Conservation (phyloP, 108 stramenopile genomes). For the Tribonema minus region DNA sequence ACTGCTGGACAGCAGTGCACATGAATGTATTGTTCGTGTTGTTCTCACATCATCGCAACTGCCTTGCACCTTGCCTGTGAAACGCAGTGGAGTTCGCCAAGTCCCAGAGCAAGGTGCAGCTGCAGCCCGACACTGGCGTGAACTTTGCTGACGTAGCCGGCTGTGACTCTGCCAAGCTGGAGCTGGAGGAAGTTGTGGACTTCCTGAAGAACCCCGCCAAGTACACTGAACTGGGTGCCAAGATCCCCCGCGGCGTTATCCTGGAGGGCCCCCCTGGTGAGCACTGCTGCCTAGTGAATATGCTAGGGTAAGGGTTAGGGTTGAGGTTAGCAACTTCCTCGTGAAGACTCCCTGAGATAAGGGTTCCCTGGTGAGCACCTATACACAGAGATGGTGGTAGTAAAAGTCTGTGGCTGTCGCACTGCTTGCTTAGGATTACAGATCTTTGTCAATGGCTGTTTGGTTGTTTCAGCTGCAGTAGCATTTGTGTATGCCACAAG, state of each 20-base stretch:
- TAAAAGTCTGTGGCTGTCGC: too few species aligned
- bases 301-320: too few species aligned
- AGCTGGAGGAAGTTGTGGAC: slow-evolving; percentile 95
- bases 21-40: too few species aligned
- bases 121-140: slow-evolving; percentile 52
- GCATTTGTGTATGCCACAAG: too few species aligned
- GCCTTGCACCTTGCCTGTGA: background rate
- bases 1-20: too few species aligned
- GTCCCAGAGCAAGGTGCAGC: slow-evolving; percentile 68
- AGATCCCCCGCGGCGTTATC: slow-evolving; percentile 55
- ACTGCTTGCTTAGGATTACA: background rate
- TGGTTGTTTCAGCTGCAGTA: too few species aligned
- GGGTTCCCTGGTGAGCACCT: too few species aligned
- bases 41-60: background rate
- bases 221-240: slow-evolving; percentile 58
- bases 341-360: too few species aligned
- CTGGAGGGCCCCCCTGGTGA: slow-evolving; percentile 52
- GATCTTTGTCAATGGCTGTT: background rate
- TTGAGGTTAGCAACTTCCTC: too few species aligned
- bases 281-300: background rate
- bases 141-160: slow-evolving; percentile 95
- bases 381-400: too few species aligned
- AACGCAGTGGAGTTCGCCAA: slow-evolving; percentile 71
- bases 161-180: slow-evolving; percentile 87
- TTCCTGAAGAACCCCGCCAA: slow-evolving; percentile 85